Percentiles rank a stretch among this genome's conserved stretches.
Evolutionary conservation across 768 basidiomycete genomes (phyloP).

Genomic region (Vishniacozyma victoriae): DNA sequence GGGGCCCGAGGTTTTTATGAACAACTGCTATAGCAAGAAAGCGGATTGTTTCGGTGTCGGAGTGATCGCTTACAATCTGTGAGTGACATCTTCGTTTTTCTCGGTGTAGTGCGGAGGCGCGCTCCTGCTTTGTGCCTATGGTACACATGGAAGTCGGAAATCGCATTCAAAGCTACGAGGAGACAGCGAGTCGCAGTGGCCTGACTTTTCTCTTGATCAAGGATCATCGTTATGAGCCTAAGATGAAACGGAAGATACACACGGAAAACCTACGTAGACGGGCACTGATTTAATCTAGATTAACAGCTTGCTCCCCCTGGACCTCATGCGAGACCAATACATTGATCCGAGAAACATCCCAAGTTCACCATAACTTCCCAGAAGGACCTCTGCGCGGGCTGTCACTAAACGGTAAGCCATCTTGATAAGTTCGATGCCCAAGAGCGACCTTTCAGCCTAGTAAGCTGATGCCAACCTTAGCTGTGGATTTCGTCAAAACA

Average conservation of each 20-base stretch:
- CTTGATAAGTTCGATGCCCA: background rate
- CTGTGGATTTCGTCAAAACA: slow-evolving; percentile 10
- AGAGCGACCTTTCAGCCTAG: background rate
- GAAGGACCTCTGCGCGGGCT: slow-evolving; percentile 22
- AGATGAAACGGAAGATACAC: background rate
- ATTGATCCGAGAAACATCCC: slow-evolving; percentile 20
- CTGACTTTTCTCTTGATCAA: background rate
- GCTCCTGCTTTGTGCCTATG: no score
- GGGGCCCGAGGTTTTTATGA: slow-evolving; percentile 23
- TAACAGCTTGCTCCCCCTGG: slow-evolving; percentile 30
- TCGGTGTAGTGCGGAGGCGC: no score
- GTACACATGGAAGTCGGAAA: no score
- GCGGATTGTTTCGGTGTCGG: slow-evolving; percentile 29
- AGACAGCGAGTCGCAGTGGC: background rate
- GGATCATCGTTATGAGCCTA: background rate
- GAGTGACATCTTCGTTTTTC: no score
- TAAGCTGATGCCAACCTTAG: slow-evolving; percentile 1
- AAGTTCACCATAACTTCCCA: slow-evolving; percentile 12
- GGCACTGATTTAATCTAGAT: slow-evolving; percentile 1
- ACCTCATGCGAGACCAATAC: slow-evolving; percentile 13
- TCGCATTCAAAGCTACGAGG: no score
- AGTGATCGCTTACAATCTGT: slow-evolving; percentile 29
- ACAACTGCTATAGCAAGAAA: slow-evolving; percentile 28
- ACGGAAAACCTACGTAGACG: background rate
- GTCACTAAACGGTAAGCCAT: slow-evolving; percentile 20